A percentile compares a stretch with the other conserved stretches of the same genome.
phyloP scores from a whole-genome alignment of 345 rosid species.

The Sonneratia caseolaris region DNA sequence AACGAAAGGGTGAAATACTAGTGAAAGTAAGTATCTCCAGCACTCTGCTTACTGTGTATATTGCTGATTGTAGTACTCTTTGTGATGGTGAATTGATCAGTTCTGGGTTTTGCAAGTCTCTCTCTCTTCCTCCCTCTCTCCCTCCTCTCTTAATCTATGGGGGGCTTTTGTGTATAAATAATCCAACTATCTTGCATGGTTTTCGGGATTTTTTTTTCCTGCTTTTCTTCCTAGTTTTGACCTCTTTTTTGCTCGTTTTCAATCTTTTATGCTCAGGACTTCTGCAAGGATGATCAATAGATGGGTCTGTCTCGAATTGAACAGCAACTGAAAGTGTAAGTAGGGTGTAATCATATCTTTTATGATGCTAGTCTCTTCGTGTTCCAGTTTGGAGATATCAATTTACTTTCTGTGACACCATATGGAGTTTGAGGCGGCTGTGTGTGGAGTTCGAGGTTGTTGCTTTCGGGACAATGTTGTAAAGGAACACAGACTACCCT shows the following conservation, averaged over 20 bases:
- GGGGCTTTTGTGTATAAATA: not conserved
- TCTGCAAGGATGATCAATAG: not conserved
- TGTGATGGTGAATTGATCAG: not conserved
- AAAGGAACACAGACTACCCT: too few relatives aligned
- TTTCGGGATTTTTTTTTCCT: not conserved
- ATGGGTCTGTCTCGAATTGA: not conserved
- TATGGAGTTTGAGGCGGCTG: too few relatives aligned
- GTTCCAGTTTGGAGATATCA: too few relatives aligned
- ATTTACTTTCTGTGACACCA: too few relatives aligned
- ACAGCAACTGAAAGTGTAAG: not conserved
- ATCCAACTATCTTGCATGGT: not conserved
- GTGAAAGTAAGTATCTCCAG: not conserved
- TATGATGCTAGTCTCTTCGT: too few relatives aligned
- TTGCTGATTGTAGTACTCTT: conserved; percentile 1
- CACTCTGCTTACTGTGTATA: not conserved
- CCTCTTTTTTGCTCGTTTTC: not conserved
- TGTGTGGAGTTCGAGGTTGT: too few relatives aligned
- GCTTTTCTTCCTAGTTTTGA: not conserved
- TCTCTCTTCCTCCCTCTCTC: too few relatives aligned
- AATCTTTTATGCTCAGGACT: not conserved
- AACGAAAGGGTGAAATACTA: conserved; percentile 38
- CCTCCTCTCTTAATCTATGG: too few relatives aligned
- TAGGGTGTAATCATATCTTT: not conserved
- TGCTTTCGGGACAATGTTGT: too few relatives aligned
- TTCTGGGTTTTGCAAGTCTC: not conserved